phyloP scores from a whole-genome alignment of 78 protist species.

The Chrysochromulina parva region DNA sequence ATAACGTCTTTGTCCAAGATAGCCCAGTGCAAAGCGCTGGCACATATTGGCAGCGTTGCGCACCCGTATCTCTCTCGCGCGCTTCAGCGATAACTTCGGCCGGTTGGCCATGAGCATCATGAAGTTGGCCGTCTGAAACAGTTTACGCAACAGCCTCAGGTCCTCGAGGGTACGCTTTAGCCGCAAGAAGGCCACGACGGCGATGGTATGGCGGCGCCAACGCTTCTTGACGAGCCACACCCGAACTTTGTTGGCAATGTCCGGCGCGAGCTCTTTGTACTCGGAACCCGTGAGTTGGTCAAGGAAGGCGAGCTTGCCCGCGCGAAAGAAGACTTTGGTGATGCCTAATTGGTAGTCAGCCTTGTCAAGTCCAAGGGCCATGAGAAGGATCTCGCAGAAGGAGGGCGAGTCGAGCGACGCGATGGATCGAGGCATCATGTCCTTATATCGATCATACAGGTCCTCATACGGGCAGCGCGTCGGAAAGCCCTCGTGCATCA shows the following conservation, averaged over 20 bases:
- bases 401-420: constrained; percentile 22
- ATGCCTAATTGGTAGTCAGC: constrained; percentile 20
- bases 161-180: neutral
- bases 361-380: constrained; percentile 7
- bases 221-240: neutral
- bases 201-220: constrained; percentile 20
- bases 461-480: constrained; percentile 32
- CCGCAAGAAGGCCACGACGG: neutral
- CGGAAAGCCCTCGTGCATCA: constrained; percentile 34
- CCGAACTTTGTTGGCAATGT: constrained; percentile 18
- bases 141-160: neutral
- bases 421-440: neutral
- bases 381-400: constrained; percentile 31
- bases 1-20: too few relatives aligned
- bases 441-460: constrained; percentile 27
- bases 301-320: constrained; percentile 28
- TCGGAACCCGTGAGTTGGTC: neutral
- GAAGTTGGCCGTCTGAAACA: neutral
- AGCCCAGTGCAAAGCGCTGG: too few relatives aligned
- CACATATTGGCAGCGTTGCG: neutral
- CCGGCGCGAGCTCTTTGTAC: constrained; percentile 23
- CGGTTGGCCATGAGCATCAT: neutral
- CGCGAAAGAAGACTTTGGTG: constrained; percentile 30
- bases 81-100: neutral
- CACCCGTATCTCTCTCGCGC: neutral